phyloP scores from a whole-genome alignment of 768 basidiomycete genomes.

The Lactarius hengduanensis region DNA sequence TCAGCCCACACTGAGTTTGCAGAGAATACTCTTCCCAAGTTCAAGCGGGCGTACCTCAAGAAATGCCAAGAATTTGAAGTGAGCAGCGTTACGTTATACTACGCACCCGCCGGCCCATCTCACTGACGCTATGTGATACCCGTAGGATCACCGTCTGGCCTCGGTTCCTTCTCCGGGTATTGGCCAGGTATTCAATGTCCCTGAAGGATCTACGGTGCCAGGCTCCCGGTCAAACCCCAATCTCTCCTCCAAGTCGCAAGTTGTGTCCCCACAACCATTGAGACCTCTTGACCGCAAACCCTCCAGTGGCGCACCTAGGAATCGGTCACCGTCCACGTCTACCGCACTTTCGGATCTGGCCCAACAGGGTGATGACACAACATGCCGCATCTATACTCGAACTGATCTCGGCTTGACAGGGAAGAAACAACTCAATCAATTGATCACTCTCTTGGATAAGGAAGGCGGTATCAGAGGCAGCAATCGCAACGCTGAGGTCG shows the following conservation, averaged over 20 bases:
- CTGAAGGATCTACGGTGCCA: constrained; percentile 36
- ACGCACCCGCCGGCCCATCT: constrained; percentile 1
- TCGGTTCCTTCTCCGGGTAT: constrained; percentile 39
- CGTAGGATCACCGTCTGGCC: constrained; percentile 66
- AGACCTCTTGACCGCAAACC: constrained; percentile 73
- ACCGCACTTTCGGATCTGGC: constrained; percentile 86
- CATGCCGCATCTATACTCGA: neutral
- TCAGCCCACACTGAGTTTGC: constrained; percentile 77
- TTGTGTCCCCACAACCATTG: constrained; percentile 71
- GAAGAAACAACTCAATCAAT: constrained; percentile 82
- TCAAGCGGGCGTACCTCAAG: constrained; percentile 77
- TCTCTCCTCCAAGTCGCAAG: constrained; percentile 49
- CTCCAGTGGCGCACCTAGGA: constrained; percentile 59
- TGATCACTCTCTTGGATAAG: constrained; percentile 85
- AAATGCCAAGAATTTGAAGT: constrained; percentile 91
- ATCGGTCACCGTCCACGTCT: constrained; percentile 79
- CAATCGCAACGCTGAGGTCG: constrained; percentile 56
- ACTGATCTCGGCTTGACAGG: constrained; percentile 41
- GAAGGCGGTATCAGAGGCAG: constrained; percentile 53
- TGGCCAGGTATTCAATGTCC: constrained; percentile 36
- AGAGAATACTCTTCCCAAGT: constrained; percentile 72
- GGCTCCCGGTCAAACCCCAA: constrained; percentile 47
- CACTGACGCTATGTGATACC: neutral
- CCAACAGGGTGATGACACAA: constrained; percentile 57
- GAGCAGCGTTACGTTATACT: constrained; percentile 11